phyloP scores from a whole-genome alignment of 2,329 filamentous ascomycete genomes.

The Tolypocladium guangdongense region DNA sequence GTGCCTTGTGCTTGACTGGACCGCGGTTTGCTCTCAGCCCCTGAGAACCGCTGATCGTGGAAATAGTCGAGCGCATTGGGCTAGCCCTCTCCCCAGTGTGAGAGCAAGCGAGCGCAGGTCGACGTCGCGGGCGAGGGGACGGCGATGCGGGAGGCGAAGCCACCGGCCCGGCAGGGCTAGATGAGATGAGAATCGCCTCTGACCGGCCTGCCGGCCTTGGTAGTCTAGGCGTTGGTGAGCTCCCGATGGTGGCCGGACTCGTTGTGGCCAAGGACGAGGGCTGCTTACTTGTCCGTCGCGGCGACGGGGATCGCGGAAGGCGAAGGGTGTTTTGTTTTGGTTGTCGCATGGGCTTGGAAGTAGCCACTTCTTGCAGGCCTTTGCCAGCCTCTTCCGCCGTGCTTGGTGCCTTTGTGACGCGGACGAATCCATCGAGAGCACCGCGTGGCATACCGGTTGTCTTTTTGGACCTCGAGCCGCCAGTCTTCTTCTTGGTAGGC shows the following conservation, averaged over 20 bases:
- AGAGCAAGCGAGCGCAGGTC: conserved; percentile 2
- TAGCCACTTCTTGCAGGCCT: conserved; percentile 2
- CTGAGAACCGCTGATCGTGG: conserved; percentile 9
- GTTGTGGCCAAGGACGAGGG: conserved; percentile 13
- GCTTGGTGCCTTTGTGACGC: conserved; percentile 23
- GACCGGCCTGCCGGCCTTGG: conserved; percentile 9
- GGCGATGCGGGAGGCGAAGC: conserved; percentile 18
- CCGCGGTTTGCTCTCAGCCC: conserved; percentile 6
- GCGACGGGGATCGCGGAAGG: not conserved
- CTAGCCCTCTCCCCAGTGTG: conserved; percentile 9
- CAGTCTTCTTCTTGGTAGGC: conserved; percentile 12
- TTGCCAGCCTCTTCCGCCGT: conserved; percentile 1
- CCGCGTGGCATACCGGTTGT: conserved; percentile 13
- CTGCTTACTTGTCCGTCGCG: conserved; percentile 23
- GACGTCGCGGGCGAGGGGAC: conserved; percentile 9
- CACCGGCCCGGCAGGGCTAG: conserved; percentile 25
- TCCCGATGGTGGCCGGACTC: conserved; percentile 18
- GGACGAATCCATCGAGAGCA: conserved; percentile 30
- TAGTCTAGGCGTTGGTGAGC: conserved; percentile 34
- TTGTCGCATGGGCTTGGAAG: conserved; percentile 1
- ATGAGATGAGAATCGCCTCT: conserved; percentile 33
- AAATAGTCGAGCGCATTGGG: conserved; percentile 14
- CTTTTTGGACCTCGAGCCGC: conserved; percentile 9
- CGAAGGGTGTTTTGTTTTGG: conserved; percentile 2
- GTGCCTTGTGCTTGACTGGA: not conserved